Base-by-base conservation (phyloP, 306 rosid species). In the Ziziphus jujuba region DNA sequence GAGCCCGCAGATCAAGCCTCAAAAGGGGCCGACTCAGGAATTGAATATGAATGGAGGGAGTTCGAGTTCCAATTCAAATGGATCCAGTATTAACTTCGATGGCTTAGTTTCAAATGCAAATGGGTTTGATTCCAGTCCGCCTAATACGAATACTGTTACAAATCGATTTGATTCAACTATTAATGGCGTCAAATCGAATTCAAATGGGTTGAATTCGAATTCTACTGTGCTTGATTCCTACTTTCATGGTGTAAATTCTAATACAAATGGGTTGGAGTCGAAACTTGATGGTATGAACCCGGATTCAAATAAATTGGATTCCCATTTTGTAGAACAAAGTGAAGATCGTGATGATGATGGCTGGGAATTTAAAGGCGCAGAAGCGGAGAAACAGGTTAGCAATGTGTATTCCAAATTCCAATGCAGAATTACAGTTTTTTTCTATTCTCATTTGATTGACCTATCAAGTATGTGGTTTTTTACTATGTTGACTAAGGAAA, bases 281-380 rank as follows among this genome's bases (percentile, higher is more conserved):
- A 53, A 64, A 49, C 10, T 16, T 28, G 72, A 55, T 57, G 83
- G 77, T 31, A 3, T 67, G 24, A 65, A 70, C 45, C 68, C 72
- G 35, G 57, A 74, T 50, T 28, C 44, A 0, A 75, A 53, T 66
- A 72, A 73, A 17, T 72, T 78, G 56, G 64, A 78, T 72, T 71
- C 69, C 8, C 78, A 76, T 61, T 61, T 49, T 36, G 84, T 51
- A 59, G 72, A 72, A 22, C 80, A 47, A 14, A 67, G 36, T 49
- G 82, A 67, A n/a, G 77, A 76, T 60, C 31, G 58, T 65, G 77
- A 72, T 44, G 87, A 68, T 14, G 97, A 77, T 77, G 97, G 98
- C 34, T 93, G 98, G 98, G 98, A 93, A 74, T 93, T 93, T 79
- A 90, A 88, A 80, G 80, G 81, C 53, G 98, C 98, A 3, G 87